Percentiles rank a stretch among this genome's conserved stretches.
These are phyloP conservation scores for Pythium dissimile DNA, from an alignment of 352 stramenopile genomes.

Conservation along the genomic window DNA sequence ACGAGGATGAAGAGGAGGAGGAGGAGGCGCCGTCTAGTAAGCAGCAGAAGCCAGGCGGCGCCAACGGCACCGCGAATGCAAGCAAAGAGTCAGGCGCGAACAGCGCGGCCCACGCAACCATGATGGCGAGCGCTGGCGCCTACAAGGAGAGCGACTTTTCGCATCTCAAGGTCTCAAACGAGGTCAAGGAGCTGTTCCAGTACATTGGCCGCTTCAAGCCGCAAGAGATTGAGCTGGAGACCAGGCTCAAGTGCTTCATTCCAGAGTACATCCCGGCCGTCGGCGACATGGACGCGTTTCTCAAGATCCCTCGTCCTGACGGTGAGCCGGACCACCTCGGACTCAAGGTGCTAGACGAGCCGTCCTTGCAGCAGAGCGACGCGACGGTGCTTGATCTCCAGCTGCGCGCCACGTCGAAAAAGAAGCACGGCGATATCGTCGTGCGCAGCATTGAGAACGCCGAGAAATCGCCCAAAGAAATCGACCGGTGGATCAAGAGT, in stretches of 20 bases:
- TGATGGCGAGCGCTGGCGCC: conserved; percentile 59
- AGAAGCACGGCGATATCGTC: conserved; percentile 89
- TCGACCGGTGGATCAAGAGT: conserved; percentile 94
- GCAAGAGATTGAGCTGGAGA: conserved; percentile 94
- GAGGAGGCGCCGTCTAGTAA: conserved; percentile 27
- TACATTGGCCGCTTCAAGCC: conserved; percentile 95
- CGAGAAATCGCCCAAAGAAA: conserved; percentile 90
- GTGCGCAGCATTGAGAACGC: conserved; percentile 95
- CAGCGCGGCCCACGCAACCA: conserved; percentile 41
- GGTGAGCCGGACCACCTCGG: conserved; percentile 86
- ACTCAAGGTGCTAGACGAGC: conserved; percentile 94
- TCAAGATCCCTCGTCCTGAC: conserved; percentile 95
- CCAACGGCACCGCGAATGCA: neutral
- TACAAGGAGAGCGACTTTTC: conserved; percentile 90
- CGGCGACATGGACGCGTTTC: conserved; percentile 95
- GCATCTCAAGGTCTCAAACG: conserved; percentile 85
- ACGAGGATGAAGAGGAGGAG: conserved; percentile 54
- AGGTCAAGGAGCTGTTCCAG: conserved; percentile 91
- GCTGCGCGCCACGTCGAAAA: conserved; percentile 93
- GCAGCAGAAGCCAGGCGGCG: conserved; percentile 18
- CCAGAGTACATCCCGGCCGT: conserved; percentile 96
- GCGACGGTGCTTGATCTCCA: conserved; percentile 94
- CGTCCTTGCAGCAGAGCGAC: conserved; percentile 90
- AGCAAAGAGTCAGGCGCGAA: conserved; percentile 11
- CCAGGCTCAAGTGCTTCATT: conserved; percentile 95